These are phyloP conservation scores for Fusarium sambucinum DNA, from an alignment of 2,329 filamentous ascomycete species.

Conservation along the genomic window DNA sequence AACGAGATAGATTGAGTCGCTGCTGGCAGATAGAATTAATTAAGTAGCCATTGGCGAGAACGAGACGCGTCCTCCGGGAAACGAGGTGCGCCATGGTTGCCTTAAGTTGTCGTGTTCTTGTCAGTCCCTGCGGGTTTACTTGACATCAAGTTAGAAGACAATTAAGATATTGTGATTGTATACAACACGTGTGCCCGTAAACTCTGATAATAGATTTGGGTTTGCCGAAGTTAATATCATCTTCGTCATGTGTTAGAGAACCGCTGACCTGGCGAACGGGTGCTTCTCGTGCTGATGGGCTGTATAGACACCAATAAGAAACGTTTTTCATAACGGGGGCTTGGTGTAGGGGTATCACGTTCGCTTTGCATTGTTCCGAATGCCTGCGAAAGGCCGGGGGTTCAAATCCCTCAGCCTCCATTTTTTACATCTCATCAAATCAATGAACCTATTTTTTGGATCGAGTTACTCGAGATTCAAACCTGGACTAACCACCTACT, in stretches of 20 bases:
- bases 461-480: too few species aligned
- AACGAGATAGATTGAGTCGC: not conserved
- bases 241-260: not conserved
- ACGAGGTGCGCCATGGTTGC: not conserved
- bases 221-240: not conserved
- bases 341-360: slow-evolving; percentile 50
- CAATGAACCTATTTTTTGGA: too few species aligned
- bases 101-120: not conserved
- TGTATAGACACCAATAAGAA: not conserved
- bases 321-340: slow-evolving; percentile 24
- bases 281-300: not conserved
- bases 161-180: not conserved
- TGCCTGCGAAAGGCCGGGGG: slow-evolving; percentile 48
- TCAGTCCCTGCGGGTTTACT: not conserved
- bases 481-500: too few species aligned
- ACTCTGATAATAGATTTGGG: not conserved
- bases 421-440: not conserved
- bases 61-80: not conserved
- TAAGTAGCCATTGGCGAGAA: not conserved
- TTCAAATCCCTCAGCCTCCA: slow-evolving; percentile 51
- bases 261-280: not conserved
- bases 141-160: not conserved
- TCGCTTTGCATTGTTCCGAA: slow-evolving; percentile 44
- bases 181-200: not conserved
- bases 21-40: too few species aligned